Percentiles rank a stretch among this genome's conserved stretches.
Evolutionary conservation across 108 stramenopile genomes (phyloP).

Genomic region (Skeletonema menzelii): DNA sequence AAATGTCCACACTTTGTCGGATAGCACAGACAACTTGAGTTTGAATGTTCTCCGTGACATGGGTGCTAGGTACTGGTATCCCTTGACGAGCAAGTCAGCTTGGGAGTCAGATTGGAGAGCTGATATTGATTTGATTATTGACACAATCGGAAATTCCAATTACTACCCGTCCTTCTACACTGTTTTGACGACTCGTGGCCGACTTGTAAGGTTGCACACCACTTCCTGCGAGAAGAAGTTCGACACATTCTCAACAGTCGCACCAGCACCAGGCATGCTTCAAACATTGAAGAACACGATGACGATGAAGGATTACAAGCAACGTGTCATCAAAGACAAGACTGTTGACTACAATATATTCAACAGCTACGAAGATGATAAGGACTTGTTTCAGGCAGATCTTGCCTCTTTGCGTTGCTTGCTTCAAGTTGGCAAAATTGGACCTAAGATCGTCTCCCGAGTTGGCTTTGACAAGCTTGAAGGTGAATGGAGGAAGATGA

Average conservation of each 20-base stretch:
- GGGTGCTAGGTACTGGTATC: neutral
- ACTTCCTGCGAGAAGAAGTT: neutral
- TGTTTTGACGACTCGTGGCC: neutral
- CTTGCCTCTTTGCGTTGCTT: neutral
- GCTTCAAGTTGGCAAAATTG: conserved; percentile 38
- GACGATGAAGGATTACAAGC: neutral
- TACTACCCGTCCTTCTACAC: neutral
- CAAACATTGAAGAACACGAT: neutral
- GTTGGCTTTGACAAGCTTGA: conserved; percentile 60
- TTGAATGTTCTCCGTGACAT: neutral
- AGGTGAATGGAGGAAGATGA: conserved; percentile 50
- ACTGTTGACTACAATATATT: neutral
- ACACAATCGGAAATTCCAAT: neutral
- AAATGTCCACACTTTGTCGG: conserved; percentile 32
- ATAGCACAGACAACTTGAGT: neutral
- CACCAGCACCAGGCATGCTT: no score
- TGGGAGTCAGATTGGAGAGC: neutral
- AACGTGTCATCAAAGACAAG: neutral
- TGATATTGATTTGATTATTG: neutral
- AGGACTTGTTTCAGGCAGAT: neutral
- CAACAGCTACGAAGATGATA: neutral
- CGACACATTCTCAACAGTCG: neutral
- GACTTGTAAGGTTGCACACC: neutral
- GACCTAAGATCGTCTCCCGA: conserved; percentile 58
- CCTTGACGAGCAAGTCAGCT: neutral